These are phyloP conservation scores for Fusarium oligoseptatum DNA, from an alignment of 2,329 filamentous ascomycete genomes.

Conservation along the genomic window DNA sequence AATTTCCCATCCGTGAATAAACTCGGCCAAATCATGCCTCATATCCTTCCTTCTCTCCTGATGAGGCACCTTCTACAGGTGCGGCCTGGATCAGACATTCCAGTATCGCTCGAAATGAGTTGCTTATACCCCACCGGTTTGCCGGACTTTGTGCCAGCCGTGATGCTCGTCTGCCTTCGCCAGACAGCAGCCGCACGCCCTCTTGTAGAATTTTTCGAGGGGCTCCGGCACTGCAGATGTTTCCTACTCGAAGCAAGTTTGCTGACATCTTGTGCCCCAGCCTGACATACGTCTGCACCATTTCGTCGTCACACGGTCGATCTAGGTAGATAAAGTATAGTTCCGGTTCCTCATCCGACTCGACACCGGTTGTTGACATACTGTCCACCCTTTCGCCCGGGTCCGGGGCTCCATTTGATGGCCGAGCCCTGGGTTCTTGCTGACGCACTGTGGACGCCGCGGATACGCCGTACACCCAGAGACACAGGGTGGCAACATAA, in stretches of 20 bases:
- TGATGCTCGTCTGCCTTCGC: not conserved
- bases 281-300: slow-evolving; percentile 34
- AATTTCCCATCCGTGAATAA: not conserved
- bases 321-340: slow-evolving; percentile 31
- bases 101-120: not conserved
- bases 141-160: not conserved
- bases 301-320: slow-evolving; percentile 38
- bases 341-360: slow-evolving; percentile 22
- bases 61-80: not conserved
- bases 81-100: not conserved
- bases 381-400: not conserved
- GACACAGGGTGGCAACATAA: slow-evolving; percentile 25
- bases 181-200: slow-evolving; percentile 26
- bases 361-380: not conserved
- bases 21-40: not conserved
- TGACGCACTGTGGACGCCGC: not conserved
- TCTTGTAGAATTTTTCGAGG: slow-evolving; percentile 31
- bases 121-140: not conserved
- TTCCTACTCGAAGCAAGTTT: slow-evolving; percentile 23
- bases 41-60: not conserved
- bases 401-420: not conserved
- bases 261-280: slow-evolving; percentile 34
- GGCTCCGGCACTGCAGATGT: slow-evolving; percentile 26
- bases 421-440: not conserved
- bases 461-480: slow-evolving; percentile 34